These are phyloP conservation scores for Solanum clarkiae DNA, from an alignment of 257 asterid species.

Conservation along the genomic window DNA sequence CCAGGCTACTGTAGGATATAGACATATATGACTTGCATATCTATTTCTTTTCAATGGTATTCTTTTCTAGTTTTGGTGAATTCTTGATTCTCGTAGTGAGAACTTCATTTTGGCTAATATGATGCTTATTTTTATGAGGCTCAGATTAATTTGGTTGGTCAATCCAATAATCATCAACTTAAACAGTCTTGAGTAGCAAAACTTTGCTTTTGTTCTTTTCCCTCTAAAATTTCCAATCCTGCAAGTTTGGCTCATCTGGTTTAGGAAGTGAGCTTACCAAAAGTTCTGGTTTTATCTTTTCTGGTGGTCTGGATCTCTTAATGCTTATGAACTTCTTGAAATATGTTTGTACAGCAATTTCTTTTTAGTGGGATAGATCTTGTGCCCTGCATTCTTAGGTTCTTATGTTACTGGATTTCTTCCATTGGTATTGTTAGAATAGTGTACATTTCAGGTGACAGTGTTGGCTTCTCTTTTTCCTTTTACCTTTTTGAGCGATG, in stretches of 20 bases:
- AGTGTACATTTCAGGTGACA: neutral
- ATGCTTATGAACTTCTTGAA: neutral
- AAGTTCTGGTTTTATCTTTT: neutral
- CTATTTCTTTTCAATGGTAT: neutral
- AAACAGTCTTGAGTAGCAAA: neutral
- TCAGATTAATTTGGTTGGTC: neutral
- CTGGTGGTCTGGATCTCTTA: neutral
- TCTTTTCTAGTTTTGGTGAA: neutral
- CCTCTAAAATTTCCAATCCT: neutral
- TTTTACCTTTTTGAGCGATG: neutral
- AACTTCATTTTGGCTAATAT: neutral
- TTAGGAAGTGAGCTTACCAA: neutral
- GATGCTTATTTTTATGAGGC: neutral
- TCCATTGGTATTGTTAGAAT: neutral
- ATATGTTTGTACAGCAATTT: neutral
- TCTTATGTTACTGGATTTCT: neutral
- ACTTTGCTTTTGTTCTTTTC: neutral
- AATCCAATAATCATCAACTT: neutral
- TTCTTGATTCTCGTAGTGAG: neutral
- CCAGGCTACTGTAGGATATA: neutral
- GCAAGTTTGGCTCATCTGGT: neutral
- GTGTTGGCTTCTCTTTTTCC: neutral
- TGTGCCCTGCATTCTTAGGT: neutral
- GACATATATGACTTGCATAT: neutral
- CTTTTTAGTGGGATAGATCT: neutral